Percentiles rank a stretch among this genome's conserved stretches.
Evolutionary conservation across 305 asterid species (phyloP).

Genomic region (Fraxinus latifolia): DNA sequence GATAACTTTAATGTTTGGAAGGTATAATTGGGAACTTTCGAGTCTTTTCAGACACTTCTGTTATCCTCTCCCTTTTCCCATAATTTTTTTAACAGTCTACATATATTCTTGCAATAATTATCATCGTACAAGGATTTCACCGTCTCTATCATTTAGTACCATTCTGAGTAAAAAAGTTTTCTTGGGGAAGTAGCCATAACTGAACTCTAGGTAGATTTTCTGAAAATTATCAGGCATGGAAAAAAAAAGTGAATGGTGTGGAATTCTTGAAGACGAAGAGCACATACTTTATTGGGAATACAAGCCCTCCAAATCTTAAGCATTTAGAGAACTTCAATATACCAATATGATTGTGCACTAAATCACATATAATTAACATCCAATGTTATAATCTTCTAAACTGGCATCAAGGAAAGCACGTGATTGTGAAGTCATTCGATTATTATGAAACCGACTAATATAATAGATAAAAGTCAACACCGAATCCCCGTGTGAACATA

Average conservation of each 20-base stretch:
- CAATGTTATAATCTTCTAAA: neutral
- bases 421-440: neutral
- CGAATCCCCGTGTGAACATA: neutral
- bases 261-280: conserved; percentile 2
- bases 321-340: neutral
- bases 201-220: conserved; percentile 27
- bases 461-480: neutral
- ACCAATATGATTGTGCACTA: neutral
- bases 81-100: neutral
- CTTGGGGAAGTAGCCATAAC: conserved; percentile 5
- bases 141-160: neutral
- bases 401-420: neutral
- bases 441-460: neutral
- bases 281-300: neutral
- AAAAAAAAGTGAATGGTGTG: conserved; percentile 3
- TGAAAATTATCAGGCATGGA: neutral
- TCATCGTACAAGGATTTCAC: neutral
- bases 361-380: neutral
- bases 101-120: neutral
- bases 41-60: neutral
- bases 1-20: neutral
- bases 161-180: neutral
- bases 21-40: neutral
- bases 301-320: neutral
- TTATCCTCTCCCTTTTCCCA: neutral